phyloP scores from a whole-genome alignment of 2,329 filamentous ascomycete genomes.

The Talaromyces sp. region DNA sequence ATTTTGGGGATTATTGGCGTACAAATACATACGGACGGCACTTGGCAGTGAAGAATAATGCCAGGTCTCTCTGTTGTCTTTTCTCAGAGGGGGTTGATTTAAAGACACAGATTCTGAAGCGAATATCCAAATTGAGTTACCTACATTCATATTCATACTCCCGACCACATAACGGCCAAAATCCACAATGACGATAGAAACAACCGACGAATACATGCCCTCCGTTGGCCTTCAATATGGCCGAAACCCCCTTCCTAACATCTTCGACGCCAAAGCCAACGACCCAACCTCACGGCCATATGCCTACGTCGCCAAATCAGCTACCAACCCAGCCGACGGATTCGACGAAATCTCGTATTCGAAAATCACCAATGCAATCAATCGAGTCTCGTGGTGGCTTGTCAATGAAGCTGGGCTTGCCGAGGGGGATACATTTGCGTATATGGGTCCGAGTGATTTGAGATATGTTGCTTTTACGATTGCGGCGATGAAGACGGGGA shows the following conservation, averaged over 20 bases:
- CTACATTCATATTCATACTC: background rate
- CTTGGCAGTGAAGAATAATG: background rate
- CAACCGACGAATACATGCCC: background rate
- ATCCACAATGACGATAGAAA: background rate
- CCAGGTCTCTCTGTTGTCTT: background rate
- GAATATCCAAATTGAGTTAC: no score
- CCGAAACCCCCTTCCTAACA: slow-evolving; percentile 2
- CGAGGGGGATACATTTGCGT: slow-evolving; percentile 9
- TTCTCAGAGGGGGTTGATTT: background rate
- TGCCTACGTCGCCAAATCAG: slow-evolving; percentile 9
- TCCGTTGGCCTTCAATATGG: slow-evolving; percentile 4
- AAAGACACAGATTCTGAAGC: background rate
- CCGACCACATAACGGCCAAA: background rate
- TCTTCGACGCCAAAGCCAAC: slow-evolving; percentile 10
- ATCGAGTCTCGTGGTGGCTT: slow-evolving; percentile 11
- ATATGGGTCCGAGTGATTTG: slow-evolving; percentile 10
- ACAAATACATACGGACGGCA: background rate
- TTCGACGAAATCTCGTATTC: slow-evolving; percentile 7
- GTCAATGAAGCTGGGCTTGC: slow-evolving; percentile 3
- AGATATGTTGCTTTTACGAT: slow-evolving; percentile 8
- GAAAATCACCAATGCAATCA: slow-evolving; percentile 9
- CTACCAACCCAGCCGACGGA: slow-evolving; percentile 4
- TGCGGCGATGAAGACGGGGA: slow-evolving; percentile 12
- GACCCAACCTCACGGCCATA: slow-evolving; percentile 1
- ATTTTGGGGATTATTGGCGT: background rate